Conservation (phyloP, 75 land plant genomes). For the Pinus albicaulis region DNA sequence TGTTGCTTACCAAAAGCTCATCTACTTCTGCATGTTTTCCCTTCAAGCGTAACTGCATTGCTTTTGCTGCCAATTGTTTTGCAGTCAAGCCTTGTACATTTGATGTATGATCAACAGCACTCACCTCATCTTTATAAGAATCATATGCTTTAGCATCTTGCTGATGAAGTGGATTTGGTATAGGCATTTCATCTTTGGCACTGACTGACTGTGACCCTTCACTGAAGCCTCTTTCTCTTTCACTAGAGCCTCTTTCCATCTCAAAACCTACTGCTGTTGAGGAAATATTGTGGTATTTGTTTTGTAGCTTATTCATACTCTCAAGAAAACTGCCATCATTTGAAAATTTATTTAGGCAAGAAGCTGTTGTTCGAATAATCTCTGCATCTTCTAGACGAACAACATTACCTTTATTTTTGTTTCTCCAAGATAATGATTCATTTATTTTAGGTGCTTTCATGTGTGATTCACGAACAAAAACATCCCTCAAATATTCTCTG, state of each 20-base stretch:
- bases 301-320: slow-evolving; percentile 17
- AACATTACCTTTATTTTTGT: slow-evolving; percentile 20
- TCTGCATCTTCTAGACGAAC: slow-evolving; percentile 51
- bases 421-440: slow-evolving; percentile 73
- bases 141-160: not conserved
- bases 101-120: not conserved
- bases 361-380: slow-evolving; percentile 52
- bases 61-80: slow-evolving; percentile 93
- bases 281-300: slow-evolving; percentile 8
- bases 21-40: slow-evolving; percentile 94
- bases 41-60: slow-evolving; percentile 73
- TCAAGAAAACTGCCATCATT: slow-evolving; percentile 82
- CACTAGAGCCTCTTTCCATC: not conserved
- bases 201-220: too few relatives aligned
- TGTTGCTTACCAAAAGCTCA: slow-evolving; percentile 55
- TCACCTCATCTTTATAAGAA: not conserved
- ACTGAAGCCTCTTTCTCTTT: not conserved
- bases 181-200: not conserved
- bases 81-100: slow-evolving; percentile 40
- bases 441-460: slow-evolving; percentile 76
- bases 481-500: slow-evolving; percentile 49
- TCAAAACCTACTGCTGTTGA: slow-evolving; percentile 4
- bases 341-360: slow-evolving; percentile 60
- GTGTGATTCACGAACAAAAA: slow-evolving; percentile 35
- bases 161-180: not conserved